Percentiles rank a stretch among this genome's conserved stretches.
phyloP scores from a whole-genome alignment of 257 asterid species.

The Solanum ossicruentum region DNA sequence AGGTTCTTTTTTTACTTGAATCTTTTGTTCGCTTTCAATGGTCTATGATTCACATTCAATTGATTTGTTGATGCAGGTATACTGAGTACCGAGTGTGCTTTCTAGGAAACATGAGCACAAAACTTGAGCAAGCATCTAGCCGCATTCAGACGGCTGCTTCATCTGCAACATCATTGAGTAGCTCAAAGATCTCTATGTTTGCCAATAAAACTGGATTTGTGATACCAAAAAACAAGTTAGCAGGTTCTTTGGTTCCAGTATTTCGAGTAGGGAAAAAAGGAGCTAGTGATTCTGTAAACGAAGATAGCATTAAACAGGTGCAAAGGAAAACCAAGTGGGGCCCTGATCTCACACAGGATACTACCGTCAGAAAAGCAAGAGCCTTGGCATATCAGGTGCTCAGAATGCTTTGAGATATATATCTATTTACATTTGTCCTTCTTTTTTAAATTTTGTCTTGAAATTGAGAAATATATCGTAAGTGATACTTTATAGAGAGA shows the following conservation, averaged over 20 bases:
- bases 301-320: constrained; percentile 36
- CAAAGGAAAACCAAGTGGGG: constrained; percentile 94
- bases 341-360: constrained; percentile 59
- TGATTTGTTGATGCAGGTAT: background rate
- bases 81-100: constrained; percentile 3
- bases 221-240: constrained; percentile 79
- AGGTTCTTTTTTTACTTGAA: background rate
- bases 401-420: background rate
- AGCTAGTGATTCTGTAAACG: constrained; percentile 30
- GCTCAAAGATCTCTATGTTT: constrained; percentile 54
- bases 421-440: background rate
- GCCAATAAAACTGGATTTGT: constrained; percentile 65
- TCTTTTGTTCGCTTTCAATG: background rate
- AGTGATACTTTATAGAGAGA: background rate
- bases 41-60: background rate
- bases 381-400: constrained; percentile 82
- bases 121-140: constrained; percentile 38
- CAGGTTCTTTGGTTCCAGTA: constrained; percentile 75
- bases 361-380: constrained; percentile 67
- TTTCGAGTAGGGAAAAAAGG: constrained; percentile 54
- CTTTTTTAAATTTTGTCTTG: background rate
- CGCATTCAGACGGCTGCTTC: constrained; percentile 32
- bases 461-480: background rate
- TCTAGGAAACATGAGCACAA: constrained; percentile 43
- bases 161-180: constrained; percentile 33